Percentiles rank a stretch among this genome's conserved stretches.
Evolutionary conservation across 805 yeast genomes (phyloP).

Genomic region (Torulaspora quercuum): DNA sequence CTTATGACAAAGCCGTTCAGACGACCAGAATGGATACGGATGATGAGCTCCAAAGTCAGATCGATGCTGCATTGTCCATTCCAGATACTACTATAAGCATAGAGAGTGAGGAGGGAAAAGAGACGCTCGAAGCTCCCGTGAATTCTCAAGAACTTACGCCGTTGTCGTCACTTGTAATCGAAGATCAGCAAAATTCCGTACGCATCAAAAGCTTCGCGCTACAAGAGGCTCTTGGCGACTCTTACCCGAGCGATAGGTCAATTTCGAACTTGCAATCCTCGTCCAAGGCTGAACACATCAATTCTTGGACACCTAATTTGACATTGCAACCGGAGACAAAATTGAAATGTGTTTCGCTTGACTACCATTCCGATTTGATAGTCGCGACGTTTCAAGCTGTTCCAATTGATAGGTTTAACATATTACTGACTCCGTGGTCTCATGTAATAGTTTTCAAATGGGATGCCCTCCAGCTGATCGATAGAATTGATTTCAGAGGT

Average conservation of each 20-base stretch:
- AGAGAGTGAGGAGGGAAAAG: not conserved
- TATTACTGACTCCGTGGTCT: constrained; percentile 10
- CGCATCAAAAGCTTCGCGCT: constrained; percentile 16
- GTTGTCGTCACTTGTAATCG: constrained; percentile 9
- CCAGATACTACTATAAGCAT: not conserved
- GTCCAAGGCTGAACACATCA: constrained; percentile 1
- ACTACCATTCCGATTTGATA: constrained; percentile 11
- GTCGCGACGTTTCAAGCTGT: constrained; percentile 14
- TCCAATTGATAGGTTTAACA: constrained; percentile 6
- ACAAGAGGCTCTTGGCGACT: constrained; percentile 14
- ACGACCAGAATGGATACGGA: constrained; percentile 16
- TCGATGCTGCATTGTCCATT: not conserved
- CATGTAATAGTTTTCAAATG: constrained; percentile 16
- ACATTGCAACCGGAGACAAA: not conserved
- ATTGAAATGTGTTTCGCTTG: constrained; percentile 15
- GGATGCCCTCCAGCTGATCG: constrained; percentile 21
- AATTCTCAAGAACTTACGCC: not conserved
- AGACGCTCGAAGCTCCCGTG: not conserved
- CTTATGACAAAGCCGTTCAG: constrained; percentile 29
- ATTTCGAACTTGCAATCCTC: not conserved
- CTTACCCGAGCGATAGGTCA: constrained; percentile 1
- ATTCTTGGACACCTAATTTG: constrained; percentile 7
- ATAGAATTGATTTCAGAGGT: constrained; percentile 24
- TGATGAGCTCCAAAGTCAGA: not conserved
- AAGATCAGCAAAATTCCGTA: constrained; percentile 15